Conservation (phyloP, 192 early-diverging fungal genomes). For the Blastocladiella britannica region DNA sequence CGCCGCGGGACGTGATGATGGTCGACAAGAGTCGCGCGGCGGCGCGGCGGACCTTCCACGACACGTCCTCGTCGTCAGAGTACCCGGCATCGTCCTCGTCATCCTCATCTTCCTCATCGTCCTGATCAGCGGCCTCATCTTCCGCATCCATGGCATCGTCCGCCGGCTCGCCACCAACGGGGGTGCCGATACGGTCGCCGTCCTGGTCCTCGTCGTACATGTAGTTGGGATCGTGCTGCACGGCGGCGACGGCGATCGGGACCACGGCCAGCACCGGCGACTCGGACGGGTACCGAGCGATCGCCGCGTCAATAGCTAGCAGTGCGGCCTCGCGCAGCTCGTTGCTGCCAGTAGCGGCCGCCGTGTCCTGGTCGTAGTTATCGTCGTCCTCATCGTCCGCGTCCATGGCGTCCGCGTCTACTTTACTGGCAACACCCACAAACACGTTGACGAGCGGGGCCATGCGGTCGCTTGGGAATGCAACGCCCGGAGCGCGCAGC, state of each 20-base stretch:
- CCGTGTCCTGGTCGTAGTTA: neutral
- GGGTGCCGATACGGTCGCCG: too few relatives aligned
- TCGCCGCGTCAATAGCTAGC: conserved; percentile 55
- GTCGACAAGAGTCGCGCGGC: conserved; percentile 41
- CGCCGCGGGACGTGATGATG: conserved; percentile 40
- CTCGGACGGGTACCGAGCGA: conserved; percentile 49
- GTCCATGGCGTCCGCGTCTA: neutral
- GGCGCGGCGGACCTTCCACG: conserved; percentile 74
- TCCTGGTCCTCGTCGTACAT: conserved; percentile 50
- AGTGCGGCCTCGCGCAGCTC: conserved; percentile 65
- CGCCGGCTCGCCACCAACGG: too few relatives aligned
- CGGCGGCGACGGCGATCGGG: conserved; percentile 31
- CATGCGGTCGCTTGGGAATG: neutral
- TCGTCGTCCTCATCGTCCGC: neutral
- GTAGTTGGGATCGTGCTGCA: conserved; percentile 75
- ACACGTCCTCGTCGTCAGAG: conserved; percentile 78
- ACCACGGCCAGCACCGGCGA: conserved; percentile 38
- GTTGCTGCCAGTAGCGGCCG: conserved; percentile 52
- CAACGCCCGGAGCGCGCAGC: too few relatives aligned
- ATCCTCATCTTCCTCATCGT: conserved; percentile 32
- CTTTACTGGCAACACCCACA: too few relatives aligned
- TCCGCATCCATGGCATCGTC: conserved; percentile 17
- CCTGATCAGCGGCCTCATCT: conserved; percentile 18
- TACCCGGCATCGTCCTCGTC: conserved; percentile 42
- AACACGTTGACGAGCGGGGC: neutral